A percentile compares a stretch with the other conserved stretches of the same genome.
phyloP scores from a whole-genome alignment of 345 rosid genomes.

The Turritis glabra region DNA sequence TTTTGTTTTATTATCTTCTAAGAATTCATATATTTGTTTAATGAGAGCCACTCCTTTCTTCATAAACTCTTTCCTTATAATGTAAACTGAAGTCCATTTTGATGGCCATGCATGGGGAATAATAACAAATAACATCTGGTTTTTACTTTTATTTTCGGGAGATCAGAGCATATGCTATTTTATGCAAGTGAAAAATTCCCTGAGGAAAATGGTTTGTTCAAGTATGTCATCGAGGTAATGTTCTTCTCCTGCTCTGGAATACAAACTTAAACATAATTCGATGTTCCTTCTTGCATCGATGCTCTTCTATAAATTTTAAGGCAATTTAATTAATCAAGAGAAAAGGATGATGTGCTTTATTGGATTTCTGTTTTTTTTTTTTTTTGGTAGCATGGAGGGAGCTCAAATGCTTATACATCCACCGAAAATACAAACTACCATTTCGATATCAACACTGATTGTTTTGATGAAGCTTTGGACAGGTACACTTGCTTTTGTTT shows the following conservation, averaged over 20 bases:
- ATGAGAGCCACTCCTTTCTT: not conserved
- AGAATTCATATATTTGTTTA: no score
- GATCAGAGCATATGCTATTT: conserved; percentile 85
- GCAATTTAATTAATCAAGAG: not conserved
- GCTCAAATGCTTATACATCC: conserved; percentile 74
- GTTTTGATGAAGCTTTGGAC: conserved; percentile 85
- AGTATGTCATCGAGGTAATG: conserved; percentile 70
- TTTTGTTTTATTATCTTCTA: not conserved
- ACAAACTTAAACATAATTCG: not conserved
- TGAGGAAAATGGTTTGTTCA: conserved; percentile 71
- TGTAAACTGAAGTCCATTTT: not conserved
- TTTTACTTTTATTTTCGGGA: not conserved
- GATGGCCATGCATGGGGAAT: no score
- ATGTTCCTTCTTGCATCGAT: not conserved
- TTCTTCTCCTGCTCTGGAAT: not conserved
- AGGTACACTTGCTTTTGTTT: conserved; percentile 42
- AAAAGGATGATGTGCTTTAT: not conserved
- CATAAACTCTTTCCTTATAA: not conserved
- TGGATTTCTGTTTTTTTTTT: not conserved
- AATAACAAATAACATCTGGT: not conserved
- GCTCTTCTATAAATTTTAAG: not conserved
- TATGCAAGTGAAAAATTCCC: conserved; percentile 94
- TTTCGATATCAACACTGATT: conserved; percentile 66
- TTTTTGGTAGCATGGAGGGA: conserved; percentile 73
- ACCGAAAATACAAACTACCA: conserved; percentile 64